Evolutionary conservation across 2,329 filamentous ascomycete genomes (phyloP).

Genomic region (Nigrograna mackinnonii): DNA sequence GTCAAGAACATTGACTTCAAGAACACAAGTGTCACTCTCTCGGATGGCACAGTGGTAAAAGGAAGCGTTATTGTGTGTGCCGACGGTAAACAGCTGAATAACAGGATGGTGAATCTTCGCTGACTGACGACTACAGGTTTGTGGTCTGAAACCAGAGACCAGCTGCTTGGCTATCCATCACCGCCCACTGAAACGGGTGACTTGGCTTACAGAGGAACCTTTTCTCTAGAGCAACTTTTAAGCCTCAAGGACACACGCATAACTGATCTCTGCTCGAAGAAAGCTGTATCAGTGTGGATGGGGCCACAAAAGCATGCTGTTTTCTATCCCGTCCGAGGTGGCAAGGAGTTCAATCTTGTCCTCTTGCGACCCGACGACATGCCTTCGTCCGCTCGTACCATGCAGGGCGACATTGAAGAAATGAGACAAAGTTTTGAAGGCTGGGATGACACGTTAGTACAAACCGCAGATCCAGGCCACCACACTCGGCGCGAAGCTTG

Average conservation of each 20-base stretch:
- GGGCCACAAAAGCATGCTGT: neutral
- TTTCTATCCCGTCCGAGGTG: neutral
- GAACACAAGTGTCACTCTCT: neutral
- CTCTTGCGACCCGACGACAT: neutral
- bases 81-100: neutral
- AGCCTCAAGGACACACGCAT: neutral
- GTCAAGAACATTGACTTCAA: neutral
- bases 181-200: neutral
- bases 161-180: neutral
- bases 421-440: neutral
- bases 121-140: neutral
- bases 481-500: too few relatives aligned
- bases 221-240: neutral
- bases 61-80: neutral
- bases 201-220: neutral
- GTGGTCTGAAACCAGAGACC: neutral
- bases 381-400: neutral
- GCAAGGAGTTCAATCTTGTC: neutral
- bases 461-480: neutral
- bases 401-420: neutral
- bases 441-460: neutral
- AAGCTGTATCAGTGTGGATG: neutral
- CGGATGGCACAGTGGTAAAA: neutral
- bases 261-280: neutral
- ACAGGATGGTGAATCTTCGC: neutral